phyloP scores from a whole-genome alignment of 768 basidiomycete species.

The Mycena maculata region DNA sequence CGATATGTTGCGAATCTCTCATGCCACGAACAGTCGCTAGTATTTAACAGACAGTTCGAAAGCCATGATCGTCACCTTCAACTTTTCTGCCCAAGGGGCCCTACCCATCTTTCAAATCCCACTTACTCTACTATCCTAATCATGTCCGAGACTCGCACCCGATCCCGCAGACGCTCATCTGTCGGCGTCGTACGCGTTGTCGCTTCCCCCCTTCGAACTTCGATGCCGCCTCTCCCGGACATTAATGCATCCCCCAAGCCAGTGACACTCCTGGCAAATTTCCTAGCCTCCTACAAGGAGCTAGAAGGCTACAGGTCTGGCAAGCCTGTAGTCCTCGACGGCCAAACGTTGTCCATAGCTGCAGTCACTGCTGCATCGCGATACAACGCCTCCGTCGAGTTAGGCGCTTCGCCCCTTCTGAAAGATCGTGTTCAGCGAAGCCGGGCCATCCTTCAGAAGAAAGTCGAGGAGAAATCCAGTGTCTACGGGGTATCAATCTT shows the following conservation, averaged over 20 bases:
- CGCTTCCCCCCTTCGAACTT: slow-evolving; percentile 31
- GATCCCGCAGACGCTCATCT: slow-evolving; percentile 27
- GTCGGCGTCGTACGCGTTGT: slow-evolving; percentile 29
- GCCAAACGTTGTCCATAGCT: slow-evolving; percentile 77
- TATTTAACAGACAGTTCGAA: slow-evolving; percentile 25
- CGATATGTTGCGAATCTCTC: slow-evolving; percentile 7
- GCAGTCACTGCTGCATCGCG: slow-evolving; percentile 84
- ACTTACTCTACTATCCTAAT: slow-evolving; percentile 19
- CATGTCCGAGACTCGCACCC: slow-evolving; percentile 34
- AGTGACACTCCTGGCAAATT: slow-evolving; percentile 62
- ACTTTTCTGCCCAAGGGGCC: background rate
- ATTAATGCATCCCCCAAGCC: slow-evolving; percentile 34
- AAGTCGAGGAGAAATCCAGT: slow-evolving; percentile 73
- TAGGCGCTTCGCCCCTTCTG: slow-evolving; percentile 61
- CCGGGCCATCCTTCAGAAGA: slow-evolving; percentile 71
- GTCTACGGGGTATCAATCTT: slow-evolving; percentile 89
- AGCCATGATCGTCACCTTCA: slow-evolving; percentile 15
- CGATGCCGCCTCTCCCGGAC: slow-evolving; percentile 34
- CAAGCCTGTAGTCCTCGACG: slow-evolving; percentile 71
- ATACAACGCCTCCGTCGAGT: slow-evolving; percentile 61
- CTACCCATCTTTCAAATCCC: slow-evolving; percentile 5
- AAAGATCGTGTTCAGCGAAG: slow-evolving; percentile 69
- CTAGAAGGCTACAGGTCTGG: slow-evolving; percentile 78
- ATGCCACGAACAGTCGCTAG: background rate
- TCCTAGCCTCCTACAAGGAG: slow-evolving; percentile 69